Percentiles rank a stretch among this genome's conserved stretches.
These are phyloP conservation scores for Scalesia atractyloides DNA, from an alignment of 129 eudicot species.

Conservation along the genomic window DNA sequence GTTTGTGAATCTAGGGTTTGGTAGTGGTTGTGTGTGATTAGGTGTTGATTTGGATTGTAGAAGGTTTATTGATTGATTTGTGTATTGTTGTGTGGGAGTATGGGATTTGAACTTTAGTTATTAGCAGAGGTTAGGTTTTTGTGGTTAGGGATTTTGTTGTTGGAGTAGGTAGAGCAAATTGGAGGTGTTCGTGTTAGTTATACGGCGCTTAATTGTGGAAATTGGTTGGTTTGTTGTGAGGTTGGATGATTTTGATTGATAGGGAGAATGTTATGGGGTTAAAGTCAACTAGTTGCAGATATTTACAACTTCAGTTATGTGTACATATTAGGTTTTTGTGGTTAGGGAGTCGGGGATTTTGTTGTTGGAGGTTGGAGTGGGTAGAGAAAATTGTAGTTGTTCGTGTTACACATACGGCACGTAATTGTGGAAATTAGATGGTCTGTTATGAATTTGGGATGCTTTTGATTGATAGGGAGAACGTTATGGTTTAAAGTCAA, in stretches of 20 bases:
- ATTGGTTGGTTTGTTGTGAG: background rate
- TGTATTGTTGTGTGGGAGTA: slow-evolving; percentile 23
- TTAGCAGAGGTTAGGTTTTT: slow-evolving; percentile 23
- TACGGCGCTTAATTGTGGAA: background rate
- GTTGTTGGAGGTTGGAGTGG: too few species aligned
- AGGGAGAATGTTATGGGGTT: slow-evolving; percentile 9
- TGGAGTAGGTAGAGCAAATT: slow-evolving; percentile 16
- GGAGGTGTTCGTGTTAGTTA: background rate
- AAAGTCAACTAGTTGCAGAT: too few species aligned
- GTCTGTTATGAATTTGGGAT: slow-evolving; percentile 3
- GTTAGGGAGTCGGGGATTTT: too few species aligned
- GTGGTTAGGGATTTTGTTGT: slow-evolving; percentile 8
- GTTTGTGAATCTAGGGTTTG: slow-evolving; percentile 37
- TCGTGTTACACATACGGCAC: background rate
- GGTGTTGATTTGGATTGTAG: slow-evolving; percentile 18
- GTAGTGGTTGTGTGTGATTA: slow-evolving; percentile 15
- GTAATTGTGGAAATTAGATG: slow-evolving; percentile 6
- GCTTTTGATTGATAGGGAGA: slow-evolving; percentile 7
- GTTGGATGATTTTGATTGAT: background rate
- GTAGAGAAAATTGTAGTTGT: background rate
- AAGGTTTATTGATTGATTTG: background rate
- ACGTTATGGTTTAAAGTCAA: slow-evolving; percentile 1
- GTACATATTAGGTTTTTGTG: too few species aligned
- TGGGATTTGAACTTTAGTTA: slow-evolving; percentile 19
- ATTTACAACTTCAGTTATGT: too few species aligned